These are phyloP conservation scores for Canna indica DNA, from an alignment of 176 grass and related monocot species.

Conservation along the genomic window DNA sequence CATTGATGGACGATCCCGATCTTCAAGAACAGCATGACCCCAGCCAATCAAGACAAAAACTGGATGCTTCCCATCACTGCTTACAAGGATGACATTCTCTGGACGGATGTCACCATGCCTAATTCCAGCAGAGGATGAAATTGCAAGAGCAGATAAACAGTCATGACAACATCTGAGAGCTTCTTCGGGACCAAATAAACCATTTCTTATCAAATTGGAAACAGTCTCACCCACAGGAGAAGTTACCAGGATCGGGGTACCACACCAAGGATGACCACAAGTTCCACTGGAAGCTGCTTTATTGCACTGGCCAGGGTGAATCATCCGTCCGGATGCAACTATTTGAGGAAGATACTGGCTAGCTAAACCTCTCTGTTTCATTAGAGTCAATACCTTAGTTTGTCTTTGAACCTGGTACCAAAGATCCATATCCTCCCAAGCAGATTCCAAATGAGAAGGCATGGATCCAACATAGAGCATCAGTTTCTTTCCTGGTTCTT, in stretches of 20 bases:
- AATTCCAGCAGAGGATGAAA: slow-evolving; percentile 60
- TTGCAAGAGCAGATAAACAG: slow-evolving; percentile 77
- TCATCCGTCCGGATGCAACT: slow-evolving; percentile 48
- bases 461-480: slow-evolving; percentile 74
- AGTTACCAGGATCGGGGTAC: slow-evolving; percentile 73
- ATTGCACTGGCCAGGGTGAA: slow-evolving; percentile 68
- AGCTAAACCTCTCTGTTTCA: slow-evolving; percentile 82
- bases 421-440: slow-evolving; percentile 92
- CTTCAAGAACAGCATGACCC: slow-evolving; percentile 94
- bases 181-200: slow-evolving; percentile 79
- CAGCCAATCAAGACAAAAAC: slow-evolving; percentile 84
- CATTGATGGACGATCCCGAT: slow-evolving; percentile 69
- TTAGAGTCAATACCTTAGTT: slow-evolving; percentile 64
- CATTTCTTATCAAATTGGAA: slow-evolving; percentile 73
- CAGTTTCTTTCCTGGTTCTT: slow-evolving; percentile 50
- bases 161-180: slow-evolving; percentile 95
- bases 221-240: slow-evolving; percentile 77
- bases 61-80: slow-evolving; percentile 44
- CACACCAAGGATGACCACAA: slow-evolving; percentile 80
- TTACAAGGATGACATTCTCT: slow-evolving; percentile 78
- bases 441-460: slow-evolving; percentile 76
- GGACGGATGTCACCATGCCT: slow-evolving; percentile 75
- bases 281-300: slow-evolving; percentile 49
- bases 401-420: slow-evolving; percentile 96
- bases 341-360: slow-evolving; percentile 79